phyloP scores from a whole-genome alignment of 148 eudicot species.

The Cornus controversa region DNA sequence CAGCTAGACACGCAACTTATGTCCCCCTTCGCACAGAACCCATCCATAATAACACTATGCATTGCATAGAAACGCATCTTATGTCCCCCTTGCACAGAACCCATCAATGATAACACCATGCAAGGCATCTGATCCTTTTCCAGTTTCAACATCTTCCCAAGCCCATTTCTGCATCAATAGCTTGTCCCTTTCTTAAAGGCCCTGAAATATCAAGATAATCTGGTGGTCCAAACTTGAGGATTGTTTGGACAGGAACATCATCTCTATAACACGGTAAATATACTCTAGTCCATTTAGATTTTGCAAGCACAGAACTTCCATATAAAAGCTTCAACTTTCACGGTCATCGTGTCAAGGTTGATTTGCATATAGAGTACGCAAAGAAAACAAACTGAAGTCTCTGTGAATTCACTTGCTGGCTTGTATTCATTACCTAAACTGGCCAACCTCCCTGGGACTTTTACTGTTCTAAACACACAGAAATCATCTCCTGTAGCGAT shows the following conservation, averaged over 20 bases:
- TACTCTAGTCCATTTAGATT: not conserved
- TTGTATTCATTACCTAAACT: not conserved
- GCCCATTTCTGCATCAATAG: not conserved
- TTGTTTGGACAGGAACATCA: no score
- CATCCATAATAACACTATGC: no score
- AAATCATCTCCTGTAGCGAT: constrained; percentile 17
- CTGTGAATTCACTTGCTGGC: not conserved
- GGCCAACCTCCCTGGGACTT: not conserved
- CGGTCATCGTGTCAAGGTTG: not conserved
- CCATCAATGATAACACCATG: not conserved
- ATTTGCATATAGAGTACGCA: not conserved
- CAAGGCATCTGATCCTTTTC: not conserved
- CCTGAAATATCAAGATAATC: not conserved
- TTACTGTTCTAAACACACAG: not conserved
- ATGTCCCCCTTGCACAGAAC: not conserved
- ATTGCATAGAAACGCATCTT: not conserved
- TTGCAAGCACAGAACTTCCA: not conserved
- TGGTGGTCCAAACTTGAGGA: not conserved
- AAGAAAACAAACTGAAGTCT: not conserved
- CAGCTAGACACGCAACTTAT: not conserved
- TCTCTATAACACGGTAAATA: not conserved
- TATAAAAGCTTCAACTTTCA: not conserved
- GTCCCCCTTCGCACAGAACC: not conserved
- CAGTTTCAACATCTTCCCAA: not conserved
- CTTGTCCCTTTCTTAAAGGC: not conserved